Base-by-base conservation (phyloP, 1,284 basidiomycete species). In the Ceratobasidium sp. region DNA sequence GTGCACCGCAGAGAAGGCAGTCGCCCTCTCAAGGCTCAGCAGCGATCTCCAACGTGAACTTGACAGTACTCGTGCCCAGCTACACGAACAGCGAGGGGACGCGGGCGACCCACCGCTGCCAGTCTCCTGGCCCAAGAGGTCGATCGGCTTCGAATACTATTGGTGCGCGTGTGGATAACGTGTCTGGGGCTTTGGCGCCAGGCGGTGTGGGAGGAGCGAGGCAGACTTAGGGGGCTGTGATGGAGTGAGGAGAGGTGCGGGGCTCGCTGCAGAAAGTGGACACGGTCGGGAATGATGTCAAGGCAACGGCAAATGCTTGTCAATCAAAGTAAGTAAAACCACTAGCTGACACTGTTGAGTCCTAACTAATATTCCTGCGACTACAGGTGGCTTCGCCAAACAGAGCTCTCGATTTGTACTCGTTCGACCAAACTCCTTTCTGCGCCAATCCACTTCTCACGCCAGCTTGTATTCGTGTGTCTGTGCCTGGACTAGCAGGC, bases 401-500 rank as follows among this genome's bases (percentile, higher is more conserved):
- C 92, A 0, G 94, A 96, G 79, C 85, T 96, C 16, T 91, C 91
- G 59, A 94, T 92, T 0, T 88, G 83, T 80, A 88, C 89, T 1
- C 83, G 82, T 5, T 88, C 88, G 1, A 83, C 85, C 0, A 84
- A 82, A 1, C 83, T 93, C 29, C 84, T 93, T 0, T 91, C 93
- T 0, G 85, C 88, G 0, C 86, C 91, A 0, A 85, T 96, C 49
- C 95, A 95, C 80, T 87, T 93, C 14, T 89, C 90, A 0, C 91
- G 92, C 77, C 93, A 95, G 76, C 92, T 95, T 80, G 85, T 89
- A 9, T 96, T 95, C 84, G 87, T 88, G 78, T 85, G 88, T 0
- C 85, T 94, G 0, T 77, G 78, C 13, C 87, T 91, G 76, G 93
- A 95, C 79, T 93, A 93, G 77, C 92, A 92, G 77, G 89, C 91